Evolutionary conservation across 2,329 filamentous ascomycete species (phyloP).

Genomic region (Ophiosphaerella narmari): DNA sequence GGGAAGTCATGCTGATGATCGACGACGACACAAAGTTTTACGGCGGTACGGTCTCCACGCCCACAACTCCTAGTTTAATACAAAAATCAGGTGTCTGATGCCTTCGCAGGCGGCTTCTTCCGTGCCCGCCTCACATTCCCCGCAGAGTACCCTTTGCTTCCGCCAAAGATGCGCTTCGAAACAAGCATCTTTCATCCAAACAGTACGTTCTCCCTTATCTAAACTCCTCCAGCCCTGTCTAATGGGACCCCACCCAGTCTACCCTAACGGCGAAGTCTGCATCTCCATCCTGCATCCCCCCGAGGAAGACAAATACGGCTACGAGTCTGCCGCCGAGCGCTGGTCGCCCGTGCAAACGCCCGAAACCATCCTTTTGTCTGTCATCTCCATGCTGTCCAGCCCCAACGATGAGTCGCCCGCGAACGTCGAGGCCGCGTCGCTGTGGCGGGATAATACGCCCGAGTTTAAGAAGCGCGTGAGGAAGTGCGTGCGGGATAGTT

Average conservation of each 20-base stretch:
- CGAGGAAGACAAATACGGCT: slow-evolving; percentile 97
- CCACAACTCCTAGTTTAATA: too few relatives aligned
- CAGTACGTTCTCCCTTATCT: slow-evolving; percentile 58
- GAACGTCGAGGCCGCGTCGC: slow-evolving; percentile 93
- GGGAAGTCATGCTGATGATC: slow-evolving; percentile 99
- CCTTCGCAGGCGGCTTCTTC: slow-evolving; percentile 75
- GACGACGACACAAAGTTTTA: slow-evolving; percentile 93
- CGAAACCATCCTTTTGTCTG: slow-evolving; percentile 94
- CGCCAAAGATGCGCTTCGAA: slow-evolving; percentile 94
- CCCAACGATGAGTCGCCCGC: slow-evolving; percentile 96
- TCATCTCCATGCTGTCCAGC: slow-evolving; percentile 98
- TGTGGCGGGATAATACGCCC: slow-evolving; percentile 84
- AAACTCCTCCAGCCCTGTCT: neutral
- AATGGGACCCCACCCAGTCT: slow-evolving; percentile 62
- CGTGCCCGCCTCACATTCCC: slow-evolving; percentile 94
- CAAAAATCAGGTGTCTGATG: too few relatives aligned
- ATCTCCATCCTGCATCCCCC: slow-evolving; percentile 98
- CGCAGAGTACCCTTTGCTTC: slow-evolving; percentile 93
- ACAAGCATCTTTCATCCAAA: slow-evolving; percentile 97
- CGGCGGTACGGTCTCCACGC: slow-evolving; percentile 59
- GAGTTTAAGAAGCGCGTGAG: slow-evolving; percentile 89
- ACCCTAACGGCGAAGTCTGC: slow-evolving; percentile 88
- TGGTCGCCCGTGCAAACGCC: slow-evolving; percentile 98
- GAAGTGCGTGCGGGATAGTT: slow-evolving; percentile 70
- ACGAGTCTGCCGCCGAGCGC: slow-evolving; percentile 92